Evolutionary conservation across 495 filamentous ascomycete species (phyloP).

Genomic region (Pyrenula massariospora): DNA sequence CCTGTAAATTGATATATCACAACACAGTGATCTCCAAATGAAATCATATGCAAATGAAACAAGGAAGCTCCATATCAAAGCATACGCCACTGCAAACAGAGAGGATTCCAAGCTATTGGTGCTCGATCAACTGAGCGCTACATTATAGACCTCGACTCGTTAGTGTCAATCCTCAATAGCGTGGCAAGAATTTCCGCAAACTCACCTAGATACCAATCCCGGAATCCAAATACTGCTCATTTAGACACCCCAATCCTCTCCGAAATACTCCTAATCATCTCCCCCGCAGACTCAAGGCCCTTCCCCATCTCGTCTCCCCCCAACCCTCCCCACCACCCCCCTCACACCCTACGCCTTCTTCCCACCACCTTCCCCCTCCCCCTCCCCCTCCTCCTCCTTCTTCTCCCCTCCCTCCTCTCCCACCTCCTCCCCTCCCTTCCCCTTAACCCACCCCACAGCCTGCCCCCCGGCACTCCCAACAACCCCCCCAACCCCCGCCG

Average conservation of each 20-base stretch:
- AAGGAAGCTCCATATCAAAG: too few relatives aligned
- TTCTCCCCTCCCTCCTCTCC: background rate
- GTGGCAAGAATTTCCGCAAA: too few relatives aligned
- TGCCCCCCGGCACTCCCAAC: background rate
- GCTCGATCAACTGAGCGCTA: too few relatives aligned
- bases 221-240: background rate
- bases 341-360: background rate
- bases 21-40: too few relatives aligned
- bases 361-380: background rate
- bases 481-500: background rate
- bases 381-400: background rate
- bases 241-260: background rate
- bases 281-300: background rate
- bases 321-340: background rate
- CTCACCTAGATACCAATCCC: background rate
- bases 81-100: too few relatives aligned
- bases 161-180: too few relatives aligned
- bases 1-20: too few relatives aligned
- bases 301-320: background rate
- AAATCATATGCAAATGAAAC: too few relatives aligned
- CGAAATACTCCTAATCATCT: background rate
- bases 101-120: too few relatives aligned
- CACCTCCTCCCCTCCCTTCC: background rate
- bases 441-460: background rate
- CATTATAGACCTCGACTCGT: too few relatives aligned